A percentile compares a stretch with the other conserved stretches of the same genome.
Evolutionary conservation across 352 stramenopile genomes (phyloP).

Genomic region (Pythium periplocum): DNA sequence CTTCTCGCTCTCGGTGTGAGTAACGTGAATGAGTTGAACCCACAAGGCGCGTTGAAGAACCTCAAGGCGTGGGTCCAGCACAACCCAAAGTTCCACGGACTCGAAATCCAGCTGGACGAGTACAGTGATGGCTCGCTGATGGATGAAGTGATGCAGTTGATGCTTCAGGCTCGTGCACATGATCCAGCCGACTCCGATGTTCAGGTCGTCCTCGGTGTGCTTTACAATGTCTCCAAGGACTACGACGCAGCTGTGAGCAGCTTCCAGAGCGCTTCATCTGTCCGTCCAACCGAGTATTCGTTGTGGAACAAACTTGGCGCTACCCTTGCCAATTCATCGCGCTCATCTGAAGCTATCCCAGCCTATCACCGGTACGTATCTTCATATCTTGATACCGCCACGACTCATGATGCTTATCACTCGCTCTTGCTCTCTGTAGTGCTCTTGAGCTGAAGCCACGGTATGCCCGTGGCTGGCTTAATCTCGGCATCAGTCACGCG

Average conservation of each 20-base stretch:
- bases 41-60: conserved; percentile 88
- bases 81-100: conserved; percentile 96
- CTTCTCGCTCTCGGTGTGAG: conserved; percentile 92
- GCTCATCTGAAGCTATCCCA: conserved; percentile 90
- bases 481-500: conserved; percentile 96
- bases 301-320: conserved; percentile 98
- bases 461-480: conserved; percentile 97
- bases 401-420: background rate
- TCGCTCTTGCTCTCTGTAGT: conserved; percentile 13
- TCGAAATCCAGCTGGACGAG: conserved; percentile 85
- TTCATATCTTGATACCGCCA: too few species aligned
- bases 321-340: conserved; percentile 94
- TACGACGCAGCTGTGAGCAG: conserved; percentile 90
- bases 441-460: conserved; percentile 95
- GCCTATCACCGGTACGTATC: conserved; percentile 83
- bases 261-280: conserved; percentile 84
- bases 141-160: conserved; percentile 93
- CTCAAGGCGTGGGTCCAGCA: conserved; percentile 96
- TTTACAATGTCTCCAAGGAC: conserved; percentile 97
- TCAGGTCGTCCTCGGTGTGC: conserved; percentile 92
- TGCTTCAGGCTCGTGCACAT: conserved; percentile 86
- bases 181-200: conserved; percentile 75
- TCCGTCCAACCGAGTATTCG: conserved; percentile 90
- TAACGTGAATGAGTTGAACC: conserved; percentile 97
- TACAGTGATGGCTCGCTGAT: conserved; percentile 89